phyloP scores from a whole-genome alignment of 768 basidiomycete species.

The Termitomyces titanicus region DNA sequence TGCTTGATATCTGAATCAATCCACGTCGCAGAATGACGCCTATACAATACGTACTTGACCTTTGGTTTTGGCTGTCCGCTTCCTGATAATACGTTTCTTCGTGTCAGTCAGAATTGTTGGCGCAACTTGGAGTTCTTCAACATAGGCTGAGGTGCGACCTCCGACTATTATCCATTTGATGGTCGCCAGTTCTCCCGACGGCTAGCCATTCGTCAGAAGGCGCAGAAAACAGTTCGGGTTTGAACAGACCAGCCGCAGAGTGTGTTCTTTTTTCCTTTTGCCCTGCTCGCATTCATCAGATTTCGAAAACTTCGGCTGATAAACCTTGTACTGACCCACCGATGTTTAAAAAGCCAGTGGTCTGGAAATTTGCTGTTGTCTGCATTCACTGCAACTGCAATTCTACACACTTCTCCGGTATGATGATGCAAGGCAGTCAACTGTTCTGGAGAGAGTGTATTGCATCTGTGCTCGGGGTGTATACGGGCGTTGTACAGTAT shows the following conservation, averaged over 20 bases:
- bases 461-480: conserved; percentile 68
- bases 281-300: conserved; percentile 29
- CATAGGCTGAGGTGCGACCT: conserved; percentile 73
- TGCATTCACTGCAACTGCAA: conserved; percentile 67
- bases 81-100: conserved; percentile 8
- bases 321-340: conserved; percentile 46
- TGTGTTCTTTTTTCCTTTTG: conserved; percentile 51
- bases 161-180: conserved; percentile 75
- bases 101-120: conserved; percentile 1
- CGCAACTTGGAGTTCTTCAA: conserved; percentile 55
- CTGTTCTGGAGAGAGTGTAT: conserved; percentile 48
- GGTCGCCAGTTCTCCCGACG: conserved; percentile 65
- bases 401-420: conserved; percentile 50
- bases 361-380: conserved; percentile 65
- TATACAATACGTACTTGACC: background rate
- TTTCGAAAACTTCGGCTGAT: conserved; percentile 7
- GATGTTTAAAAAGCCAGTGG: conserved; percentile 64
- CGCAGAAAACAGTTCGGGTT: background rate
- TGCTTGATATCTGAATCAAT: background rate
- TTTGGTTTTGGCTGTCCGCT: background rate
- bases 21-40: background rate
- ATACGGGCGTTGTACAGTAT: conserved; percentile 71
- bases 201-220: conserved; percentile 33
- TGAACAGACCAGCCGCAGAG: conserved; percentile 44
- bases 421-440: conserved; percentile 48